Percentiles rank a stretch among this genome's conserved stretches.
Conservation (phyloP, 306 rosid species). For the Oemleria cerasiformis region DNA sequence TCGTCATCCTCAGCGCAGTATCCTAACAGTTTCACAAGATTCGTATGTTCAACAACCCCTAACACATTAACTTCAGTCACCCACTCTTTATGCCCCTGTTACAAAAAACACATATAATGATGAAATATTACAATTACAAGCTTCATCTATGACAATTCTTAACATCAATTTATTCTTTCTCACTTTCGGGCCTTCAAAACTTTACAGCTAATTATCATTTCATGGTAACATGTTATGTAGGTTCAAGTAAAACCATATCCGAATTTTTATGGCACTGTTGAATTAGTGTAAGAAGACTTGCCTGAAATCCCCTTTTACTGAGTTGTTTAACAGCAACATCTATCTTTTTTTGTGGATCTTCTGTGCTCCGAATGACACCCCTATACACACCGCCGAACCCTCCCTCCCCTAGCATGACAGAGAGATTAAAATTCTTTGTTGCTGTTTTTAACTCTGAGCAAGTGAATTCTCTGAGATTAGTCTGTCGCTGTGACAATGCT, state of each 20-base stretch:
- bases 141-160: background rate
- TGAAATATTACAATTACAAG: background rate
- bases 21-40: slow-evolving; percentile 53
- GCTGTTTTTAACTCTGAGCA: slow-evolving; percentile 54
- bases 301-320: slow-evolving; percentile 65
- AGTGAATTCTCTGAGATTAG: slow-evolving; percentile 51
- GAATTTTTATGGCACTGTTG: background rate
- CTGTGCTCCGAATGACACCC: slow-evolving; percentile 38
- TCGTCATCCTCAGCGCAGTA: slow-evolving; percentile 66
- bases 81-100: slow-evolving; percentile 70
- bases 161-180: too few species aligned
- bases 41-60: slow-evolving; percentile 51
- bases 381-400: slow-evolving; percentile 59
- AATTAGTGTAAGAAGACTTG: slow-evolving; percentile 25
- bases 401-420: slow-evolving; percentile 61
- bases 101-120: background rate
- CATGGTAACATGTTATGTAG: background rate
- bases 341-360: slow-evolving; percentile 36
- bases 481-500: slow-evolving; percentile 44
- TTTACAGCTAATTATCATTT: background rate
- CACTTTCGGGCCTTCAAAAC: too few species aligned
- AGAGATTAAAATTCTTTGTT: slow-evolving; percentile 53
- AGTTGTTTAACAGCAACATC: slow-evolving; percentile 63
- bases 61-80: slow-evolving; percentile 62
- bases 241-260: background rate